Evolutionary conservation across 2,329 filamentous ascomycete species (phyloP).

Genomic region (Xylaria multiplex): DNA sequence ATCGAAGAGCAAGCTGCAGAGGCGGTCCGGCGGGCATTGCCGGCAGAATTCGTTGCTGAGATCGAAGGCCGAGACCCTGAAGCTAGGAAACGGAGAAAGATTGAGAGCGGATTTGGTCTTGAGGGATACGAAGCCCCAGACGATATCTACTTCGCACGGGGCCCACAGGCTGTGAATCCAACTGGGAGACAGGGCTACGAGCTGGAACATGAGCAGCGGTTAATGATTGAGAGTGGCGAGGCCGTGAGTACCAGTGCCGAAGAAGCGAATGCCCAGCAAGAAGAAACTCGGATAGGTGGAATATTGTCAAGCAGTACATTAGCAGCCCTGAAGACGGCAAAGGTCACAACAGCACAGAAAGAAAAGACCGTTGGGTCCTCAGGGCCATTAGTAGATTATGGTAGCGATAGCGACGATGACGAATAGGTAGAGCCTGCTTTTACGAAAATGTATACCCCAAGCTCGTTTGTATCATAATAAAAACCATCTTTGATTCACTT

Average conservation of each 20-base stretch:
- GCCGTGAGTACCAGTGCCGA: constrained; percentile 56
- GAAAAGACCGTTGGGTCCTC: constrained; percentile 62
- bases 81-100: constrained; percentile 85
- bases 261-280: constrained; percentile 53
- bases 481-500: neutral
- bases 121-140: constrained; percentile 95
- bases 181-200: constrained; percentile 68
- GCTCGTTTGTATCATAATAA: neutral
- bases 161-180: constrained; percentile 73
- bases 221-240: constrained; percentile 68
- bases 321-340: constrained; percentile 74
- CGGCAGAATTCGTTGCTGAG: constrained; percentile 90
- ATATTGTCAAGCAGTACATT: constrained; percentile 87
- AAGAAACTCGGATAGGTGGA: constrained; percentile 58
- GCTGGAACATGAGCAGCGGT: constrained; percentile 68
- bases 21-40: constrained; percentile 86
- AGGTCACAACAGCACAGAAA: constrained; percentile 65
- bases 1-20: constrained; percentile 98
- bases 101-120: constrained; percentile 88
- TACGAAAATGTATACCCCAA: constrained; percentile 25
- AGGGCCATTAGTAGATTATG: constrained; percentile 87
- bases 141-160: constrained; percentile 89
- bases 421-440: constrained; percentile 31
- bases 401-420: constrained; percentile 82
- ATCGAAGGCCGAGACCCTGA: constrained; percentile 91